These are phyloP conservation scores for Omphalea diandra DNA, from an alignment of 441 rosid genomes.

Conservation along the genomic window DNA sequence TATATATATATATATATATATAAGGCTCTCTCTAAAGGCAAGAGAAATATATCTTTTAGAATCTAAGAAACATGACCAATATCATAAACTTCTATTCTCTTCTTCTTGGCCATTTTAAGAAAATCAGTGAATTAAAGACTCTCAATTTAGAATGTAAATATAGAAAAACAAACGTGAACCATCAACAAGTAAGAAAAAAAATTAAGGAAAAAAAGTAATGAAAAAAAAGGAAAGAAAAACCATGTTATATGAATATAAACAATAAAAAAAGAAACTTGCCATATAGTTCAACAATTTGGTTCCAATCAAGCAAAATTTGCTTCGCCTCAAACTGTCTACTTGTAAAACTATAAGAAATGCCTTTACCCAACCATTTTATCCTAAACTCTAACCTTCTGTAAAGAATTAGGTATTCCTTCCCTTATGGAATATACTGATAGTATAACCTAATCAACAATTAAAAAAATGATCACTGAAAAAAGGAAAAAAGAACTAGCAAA, in stretches of 20 bases:
- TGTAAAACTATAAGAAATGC: conserved; percentile 31
- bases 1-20: too few species aligned
- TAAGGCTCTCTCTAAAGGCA: too few species aligned
- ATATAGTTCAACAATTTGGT: conserved; percentile 66
- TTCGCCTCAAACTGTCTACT: conserved; percentile 40
- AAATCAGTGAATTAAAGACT: not conserved
- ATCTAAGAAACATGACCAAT: conserved; percentile 1
- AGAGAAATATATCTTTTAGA: too few species aligned
- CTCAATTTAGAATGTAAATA: not conserved
- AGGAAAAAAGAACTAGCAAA: not conserved
- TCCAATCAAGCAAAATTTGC: conserved; percentile 90
- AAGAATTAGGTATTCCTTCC: conserved; percentile 81
- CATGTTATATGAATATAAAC: conserved; percentile 2
- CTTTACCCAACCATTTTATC: conserved; percentile 35
- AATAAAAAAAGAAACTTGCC: conserved; percentile 43
- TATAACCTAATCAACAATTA: conserved; percentile 58
- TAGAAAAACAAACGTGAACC: not conserved
- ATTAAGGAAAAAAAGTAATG: not conserved
- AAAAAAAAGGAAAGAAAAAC: too few species aligned
- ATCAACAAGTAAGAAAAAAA: not conserved
- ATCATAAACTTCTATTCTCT: not conserved
- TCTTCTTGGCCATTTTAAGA: not conserved
- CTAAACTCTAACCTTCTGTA: conserved; percentile 50
- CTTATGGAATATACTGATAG: conserved; percentile 73
- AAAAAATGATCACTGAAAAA: not conserved